Base-by-base conservation (phyloP, 2,329 filamentous ascomycete genomes). In the Dothistroma septosporum region DNA sequence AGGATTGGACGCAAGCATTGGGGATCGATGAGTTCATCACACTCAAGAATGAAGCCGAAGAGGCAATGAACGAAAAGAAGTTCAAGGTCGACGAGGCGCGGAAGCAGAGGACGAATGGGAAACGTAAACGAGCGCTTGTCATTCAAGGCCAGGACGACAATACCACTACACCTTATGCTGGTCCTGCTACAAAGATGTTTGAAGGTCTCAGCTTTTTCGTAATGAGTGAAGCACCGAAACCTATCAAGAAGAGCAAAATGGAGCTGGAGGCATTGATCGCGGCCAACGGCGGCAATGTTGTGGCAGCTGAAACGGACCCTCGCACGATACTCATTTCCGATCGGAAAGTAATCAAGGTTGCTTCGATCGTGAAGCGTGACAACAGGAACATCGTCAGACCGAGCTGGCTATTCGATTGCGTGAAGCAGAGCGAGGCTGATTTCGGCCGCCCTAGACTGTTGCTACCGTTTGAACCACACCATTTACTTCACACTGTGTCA, bases 261-360 rank as follows among this genome's bases (percentile, higher is more conserved):
- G 87, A 95, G 64, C 78, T 99, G 1, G 92, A 97, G 74, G 80
- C 84, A 9, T 75, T 96, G 0, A 83, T 97, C 68, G 96, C 94
- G 74, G 83, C 87, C 5, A 86, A 97, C 63, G 93, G 93, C 3
- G 94, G 92, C 6, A 84, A 78, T 10, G 82, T 97, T 33, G 88
- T 88, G 8, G 92, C 97, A 72, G 87, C 87, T 11, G 84, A 91
- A 7, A 83, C 80, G 4, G 82, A 85, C 1, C 81, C 79, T 2
- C 78, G 83, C 0, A 91, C 89, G 64, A 80, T 94, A 37, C 81
- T 92, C 55, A 78, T 97, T 11, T 91, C 89, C 0, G 92, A 97
- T 66, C 89, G 91, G 73, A 89, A 78, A 53, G 80, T 84, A 0
- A 87, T 97, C 66, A 92, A 92, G 70, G 92, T 92, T 1, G 90